Evolutionary conservation across 108 stramenopile species (phyloP), one percentile per base, ranked within the genome.

Genomic region (Discostella pseudostelligera): DNA sequence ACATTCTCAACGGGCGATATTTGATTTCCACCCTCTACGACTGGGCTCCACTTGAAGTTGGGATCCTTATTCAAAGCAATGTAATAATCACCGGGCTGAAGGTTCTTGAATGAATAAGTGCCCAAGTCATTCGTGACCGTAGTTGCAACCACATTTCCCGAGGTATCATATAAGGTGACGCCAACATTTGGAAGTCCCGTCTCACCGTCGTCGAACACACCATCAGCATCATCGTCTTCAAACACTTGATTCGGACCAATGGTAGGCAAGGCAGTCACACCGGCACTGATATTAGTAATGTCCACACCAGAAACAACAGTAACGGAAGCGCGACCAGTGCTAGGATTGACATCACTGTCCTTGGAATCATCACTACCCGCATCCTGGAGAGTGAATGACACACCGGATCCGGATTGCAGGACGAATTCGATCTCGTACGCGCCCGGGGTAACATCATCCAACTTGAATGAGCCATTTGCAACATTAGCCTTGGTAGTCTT

Each of bases 391-490:
- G 63, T 53, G 50, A 65, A 65, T 16, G 25, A 24, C 36, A 35
- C 39, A 11, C 57, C 40, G 2, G 55, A 14, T 8, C 19, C 32
- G 17, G 25, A 22, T 45, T 40, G 40, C 39, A 57, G 19, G 16
- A 58, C 13, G 42, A 75, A 75, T 54, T 63, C 74, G 22, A 75
- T 21, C 40, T 75, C 74, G 39, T 75, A 75, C 8, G 43, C 47
- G 16, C 74, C 74, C 11, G 74, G 74, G 9, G 40, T 40, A 25
- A 75, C 12, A 20, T 63, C 49, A 20, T 56, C 47, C 17, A 75
- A 68, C 62, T 40, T 22, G 50, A 67, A 75, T 9, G 55, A 24
- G 14, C 74, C 72, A 53, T 39, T 25, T 19, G 22, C 10, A 43
- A 25, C 51, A 11, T 37, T 53, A 28, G 16, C 47, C 5, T 56